These are phyloP conservation scores for Coniferiporia weirii DNA, from an alignment of 1,284 basidiomycete species.

Conservation along the genomic window DNA sequence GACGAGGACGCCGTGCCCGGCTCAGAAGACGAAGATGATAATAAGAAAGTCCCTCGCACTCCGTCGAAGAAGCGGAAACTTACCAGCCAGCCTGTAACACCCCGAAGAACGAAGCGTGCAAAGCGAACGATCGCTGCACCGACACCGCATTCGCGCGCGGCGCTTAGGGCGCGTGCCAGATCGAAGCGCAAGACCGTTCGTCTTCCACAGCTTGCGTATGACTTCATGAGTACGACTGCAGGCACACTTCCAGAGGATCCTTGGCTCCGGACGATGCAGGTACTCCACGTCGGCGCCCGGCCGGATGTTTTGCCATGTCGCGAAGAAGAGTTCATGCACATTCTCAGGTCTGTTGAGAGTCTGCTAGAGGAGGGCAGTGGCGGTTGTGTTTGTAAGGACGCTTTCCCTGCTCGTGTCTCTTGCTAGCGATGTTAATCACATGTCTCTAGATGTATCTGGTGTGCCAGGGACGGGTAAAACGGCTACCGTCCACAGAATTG, in stretches of 20 bases:
- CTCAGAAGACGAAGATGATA: conserved; percentile 18
- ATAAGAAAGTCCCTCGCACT: conserved; percentile 17
- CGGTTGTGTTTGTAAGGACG: conserved; percentile 84
- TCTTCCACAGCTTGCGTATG: conserved; percentile 28
- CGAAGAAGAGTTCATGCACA: conserved; percentile 79
- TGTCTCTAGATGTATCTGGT: conserved; percentile 80
- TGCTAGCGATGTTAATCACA: background rate
- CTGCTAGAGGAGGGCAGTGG: conserved; percentile 90
- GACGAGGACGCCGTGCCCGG: conserved; percentile 8
- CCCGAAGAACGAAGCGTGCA: conserved; percentile 27
- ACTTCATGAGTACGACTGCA: conserved; percentile 30
- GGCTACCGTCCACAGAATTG: conserved; percentile 91
- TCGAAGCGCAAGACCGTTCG: conserved; percentile 32
- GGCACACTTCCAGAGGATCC: conserved; percentile 62
- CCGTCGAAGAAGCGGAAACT: conserved; percentile 27
- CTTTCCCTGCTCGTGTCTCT: background rate
- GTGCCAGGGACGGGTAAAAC: conserved; percentile 99
- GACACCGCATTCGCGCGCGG: conserved; percentile 65
- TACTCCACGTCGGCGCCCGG: conserved; percentile 89
- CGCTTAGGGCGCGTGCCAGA: conserved; percentile 38
- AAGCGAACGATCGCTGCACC: conserved; percentile 40
- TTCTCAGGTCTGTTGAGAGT: conserved; percentile 78
- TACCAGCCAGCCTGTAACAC: conserved; percentile 19
- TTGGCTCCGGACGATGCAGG: conserved; percentile 80
- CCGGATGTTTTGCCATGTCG: conserved; percentile 90